Base-by-base conservation (phyloP, 2,329 filamentous ascomycete genomes). In the Aspergillus uvarum region DNA sequence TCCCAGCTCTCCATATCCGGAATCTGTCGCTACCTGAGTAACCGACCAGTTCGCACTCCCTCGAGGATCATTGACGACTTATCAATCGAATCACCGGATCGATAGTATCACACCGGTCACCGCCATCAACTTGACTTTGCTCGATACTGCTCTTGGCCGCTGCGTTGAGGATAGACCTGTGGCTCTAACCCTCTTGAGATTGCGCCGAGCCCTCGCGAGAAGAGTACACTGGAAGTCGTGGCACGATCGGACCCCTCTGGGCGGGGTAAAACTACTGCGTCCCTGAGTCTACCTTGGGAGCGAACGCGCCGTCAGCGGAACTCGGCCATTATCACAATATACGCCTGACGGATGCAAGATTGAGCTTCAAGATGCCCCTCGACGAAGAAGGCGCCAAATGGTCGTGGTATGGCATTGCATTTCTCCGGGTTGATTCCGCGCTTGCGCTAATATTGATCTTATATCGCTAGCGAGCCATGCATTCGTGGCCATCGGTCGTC, bases 401-500 rank as follows among this genome's bases (percentile, higher is more conserved):
- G 78, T 78, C 78, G 47, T 80, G 78, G 78, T 80, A 74, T 55
- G 72, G 21, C 47, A 51, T 44, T 22, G 21, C 47, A 51, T 47
- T 12, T 24, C 5, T 22, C 19, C 24, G 21, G 14, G 12, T 4
- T 35, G 2, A 26, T 26, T 5, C 19, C n/a, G 6, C 22, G 14
- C 35, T 38, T 10, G 16, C 48, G 51, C 51, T 54, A 24, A 59
- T 26, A 10, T 5, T 47, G 44, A 47, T 49, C 26, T 52, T 5
- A 38, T 21, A 21, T 22, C 12, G 47, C 6, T 48, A 81, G 79
- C 61, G 79, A 81, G 63, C 79, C 79, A 65, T 81, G 79, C 61
- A 79, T 81, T 65, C 77, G 79, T 57, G 79, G 79, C 19, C 79
- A 81, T 67, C 76, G 79, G 55, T 81, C 79, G 22, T 80, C 79